Evolutionary conservation across 2,329 filamentous ascomycete species (phyloP).

Genomic region (Juglanconis oblonga): DNA sequence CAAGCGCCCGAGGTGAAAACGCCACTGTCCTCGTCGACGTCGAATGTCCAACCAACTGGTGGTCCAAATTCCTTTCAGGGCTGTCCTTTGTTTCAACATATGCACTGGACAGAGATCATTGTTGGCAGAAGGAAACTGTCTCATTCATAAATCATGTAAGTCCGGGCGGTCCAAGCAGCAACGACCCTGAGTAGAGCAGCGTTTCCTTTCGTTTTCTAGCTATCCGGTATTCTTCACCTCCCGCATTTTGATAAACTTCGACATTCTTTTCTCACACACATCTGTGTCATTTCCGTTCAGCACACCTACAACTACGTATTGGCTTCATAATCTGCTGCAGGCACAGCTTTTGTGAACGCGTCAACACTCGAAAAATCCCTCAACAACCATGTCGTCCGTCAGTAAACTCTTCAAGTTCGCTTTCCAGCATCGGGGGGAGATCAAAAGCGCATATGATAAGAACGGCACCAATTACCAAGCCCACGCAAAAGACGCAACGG

Average conservation of each 20-base stretch:
- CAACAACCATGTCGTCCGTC: not conserved
- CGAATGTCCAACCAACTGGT: not conserved
- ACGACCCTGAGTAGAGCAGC: not conserved
- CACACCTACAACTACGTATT: not conserved
- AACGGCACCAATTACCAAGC: slow-evolving; percentile 16
- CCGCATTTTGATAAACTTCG: not conserved
- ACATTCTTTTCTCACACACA: not conserved
- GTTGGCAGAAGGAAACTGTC: not conserved
- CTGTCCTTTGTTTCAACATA: not conserved
- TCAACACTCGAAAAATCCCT: not conserved
- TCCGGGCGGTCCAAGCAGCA: not conserved
- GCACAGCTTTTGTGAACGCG: not conserved
- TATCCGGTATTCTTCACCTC: not conserved
- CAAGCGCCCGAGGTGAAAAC: not conserved
- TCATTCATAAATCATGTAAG: not conserved
- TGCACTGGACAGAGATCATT: not conserved
- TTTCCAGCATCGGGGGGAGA: slow-evolving; percentile 7
- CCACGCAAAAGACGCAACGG: slow-evolving; percentile 13
- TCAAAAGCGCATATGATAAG: slow-evolving; percentile 10
- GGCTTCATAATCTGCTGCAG: not conserved
- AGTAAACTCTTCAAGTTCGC: slow-evolving; percentile 9
- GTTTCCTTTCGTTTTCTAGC: not conserved
- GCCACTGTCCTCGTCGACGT: not conserved
- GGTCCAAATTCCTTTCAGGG: not conserved
- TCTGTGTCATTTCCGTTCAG: not conserved